These are phyloP conservation scores for Curvularia lunata DNA, from an alignment of 2,329 filamentous ascomycete genomes.

Conservation along the genomic window DNA sequence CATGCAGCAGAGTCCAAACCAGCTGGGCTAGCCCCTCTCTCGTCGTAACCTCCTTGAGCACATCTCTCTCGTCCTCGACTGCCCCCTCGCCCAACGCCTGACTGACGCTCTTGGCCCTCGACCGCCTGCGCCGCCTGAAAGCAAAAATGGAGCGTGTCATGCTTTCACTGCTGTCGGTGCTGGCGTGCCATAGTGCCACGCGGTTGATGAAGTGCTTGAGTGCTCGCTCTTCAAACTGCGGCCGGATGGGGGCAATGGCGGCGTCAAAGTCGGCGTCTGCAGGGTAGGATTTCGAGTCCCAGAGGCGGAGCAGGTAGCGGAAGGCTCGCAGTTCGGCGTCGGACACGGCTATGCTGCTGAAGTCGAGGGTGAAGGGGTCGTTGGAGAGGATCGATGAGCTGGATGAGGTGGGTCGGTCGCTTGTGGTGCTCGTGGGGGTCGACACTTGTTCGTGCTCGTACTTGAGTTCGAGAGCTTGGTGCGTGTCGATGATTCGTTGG, in stretches of 20 bases:
- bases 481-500: conserved; percentile 23
- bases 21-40: conserved; percentile 35
- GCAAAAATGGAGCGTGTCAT: conserved; percentile 10
- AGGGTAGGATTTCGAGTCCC: conserved; percentile 21
- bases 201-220: conserved; percentile 33
- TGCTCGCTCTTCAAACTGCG: conserved; percentile 27
- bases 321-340: conserved; percentile 33
- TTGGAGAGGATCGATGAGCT: conserved; percentile 14
- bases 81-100: conserved; percentile 16
- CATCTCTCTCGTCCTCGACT: conserved; percentile 14
- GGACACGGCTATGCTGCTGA: conserved; percentile 19
- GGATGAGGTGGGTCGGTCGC: conserved; percentile 8
- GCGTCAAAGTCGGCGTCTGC: conserved; percentile 27
- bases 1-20: conserved; percentile 32
- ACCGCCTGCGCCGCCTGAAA: conserved; percentile 10
- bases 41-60: conserved; percentile 32
- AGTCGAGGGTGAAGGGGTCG: conserved; percentile 25
- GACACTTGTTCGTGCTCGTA: conserved; percentile 5
- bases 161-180: conserved; percentile 15
- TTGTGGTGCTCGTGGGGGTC: conserved; percentile 12
- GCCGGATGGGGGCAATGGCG: conserved; percentile 13
- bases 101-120: conserved; percentile 9
- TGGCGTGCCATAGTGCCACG: conserved; percentile 30
- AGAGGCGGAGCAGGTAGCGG: conserved; percentile 28
- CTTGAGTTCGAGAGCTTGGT: conserved; percentile 24